Evolutionary conservation across 371 early-diverging fungal species (phyloP).

Genomic region (Actinomucor elegans): DNA sequence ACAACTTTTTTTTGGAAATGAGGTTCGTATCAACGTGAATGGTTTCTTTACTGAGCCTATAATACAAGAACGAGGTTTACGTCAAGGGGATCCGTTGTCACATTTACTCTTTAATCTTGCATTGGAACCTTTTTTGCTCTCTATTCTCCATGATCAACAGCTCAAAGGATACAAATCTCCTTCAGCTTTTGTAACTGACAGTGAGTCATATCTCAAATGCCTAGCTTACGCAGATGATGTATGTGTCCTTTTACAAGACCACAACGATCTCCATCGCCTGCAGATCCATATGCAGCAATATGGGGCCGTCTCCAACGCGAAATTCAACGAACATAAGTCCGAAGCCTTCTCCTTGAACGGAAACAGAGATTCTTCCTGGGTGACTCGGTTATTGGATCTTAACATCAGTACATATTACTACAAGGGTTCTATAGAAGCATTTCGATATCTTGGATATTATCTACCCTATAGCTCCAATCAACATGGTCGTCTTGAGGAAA

Average conservation of each 20-base stretch:
- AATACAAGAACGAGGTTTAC: constrained; percentile 11
- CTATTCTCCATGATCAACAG: background rate
- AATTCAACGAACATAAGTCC: constrained; percentile 13
- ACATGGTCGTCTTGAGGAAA: background rate
- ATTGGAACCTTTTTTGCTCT: constrained; percentile 7
- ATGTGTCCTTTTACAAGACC: background rate
- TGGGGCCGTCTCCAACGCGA: constrained; percentile 8
- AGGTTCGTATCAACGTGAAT: constrained; percentile 12
- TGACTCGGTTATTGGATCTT: background rate
- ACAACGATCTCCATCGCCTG: background rate
- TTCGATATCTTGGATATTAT: constrained; percentile 7
- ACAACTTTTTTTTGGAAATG: constrained; percentile 3
- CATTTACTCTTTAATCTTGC: constrained; percentile 24
- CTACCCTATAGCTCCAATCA: background rate
- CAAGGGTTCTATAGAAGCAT: background rate
- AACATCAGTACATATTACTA: background rate
- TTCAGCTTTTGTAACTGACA: background rate
- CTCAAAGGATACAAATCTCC: background rate
- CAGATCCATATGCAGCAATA: background rate
- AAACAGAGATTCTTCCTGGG: background rate
- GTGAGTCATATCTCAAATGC: background rate
- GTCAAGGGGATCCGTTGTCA: constrained; percentile 26
- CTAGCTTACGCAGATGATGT: constrained; percentile 5
- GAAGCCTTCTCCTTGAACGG: constrained; percentile 9
- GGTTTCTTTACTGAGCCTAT: constrained; percentile 6